Base-by-base conservation (phyloP, 2,329 filamentous ascomycete species). In the Thelonectria olida region DNA sequence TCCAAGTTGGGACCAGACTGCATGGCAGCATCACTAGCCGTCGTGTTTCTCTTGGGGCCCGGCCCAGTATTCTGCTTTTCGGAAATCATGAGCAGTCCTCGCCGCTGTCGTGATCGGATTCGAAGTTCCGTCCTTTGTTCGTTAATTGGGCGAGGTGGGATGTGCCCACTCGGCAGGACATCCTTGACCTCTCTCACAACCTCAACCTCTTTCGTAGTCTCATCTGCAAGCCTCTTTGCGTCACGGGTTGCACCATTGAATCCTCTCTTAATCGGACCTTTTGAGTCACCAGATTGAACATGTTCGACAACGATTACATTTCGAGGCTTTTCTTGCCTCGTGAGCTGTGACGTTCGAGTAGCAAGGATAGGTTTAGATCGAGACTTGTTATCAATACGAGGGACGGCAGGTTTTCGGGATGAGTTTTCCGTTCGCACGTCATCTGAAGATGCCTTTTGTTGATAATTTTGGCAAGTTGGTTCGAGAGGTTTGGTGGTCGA, bases 61-160 rank as follows among this genome's bases (percentile, higher is more conserved):
- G 51, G 39, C 5, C 53, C 51, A 8, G 38, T 20, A 38, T 62
- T 48, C 23, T 69, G 65, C 54, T 71, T 76, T 52, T 82, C 79
- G 1, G 79, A 75, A 5, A 84, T 53, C 72, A 85, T 76, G 42
- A 85, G 67, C 7, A 86, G 67, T 2, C 84, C 83, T 53, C 82
- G 78, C 60, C 80, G 82, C 60, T 80, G 79, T 58, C 79, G 77
- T 17, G 81, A 74, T 61, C 77, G 81, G 52, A 85, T 82, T 7
- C 79, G 79, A 34, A 85, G 72, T 62, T 82, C 80, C 17, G 81
- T 81, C 48, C 78, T 79, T 8, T 73, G 77, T 56, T 78, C 68
- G 27, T 68, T 55, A 17, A 34, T 17, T 9, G 38, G 7, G 13
- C 15, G 22, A n/a, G 28, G 27, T 22, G n/a, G 36, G 39, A 22